Evolutionary conservation across 441 rosid genomes (phyloP).

Genomic region (Corymbia calophylla): DNA sequence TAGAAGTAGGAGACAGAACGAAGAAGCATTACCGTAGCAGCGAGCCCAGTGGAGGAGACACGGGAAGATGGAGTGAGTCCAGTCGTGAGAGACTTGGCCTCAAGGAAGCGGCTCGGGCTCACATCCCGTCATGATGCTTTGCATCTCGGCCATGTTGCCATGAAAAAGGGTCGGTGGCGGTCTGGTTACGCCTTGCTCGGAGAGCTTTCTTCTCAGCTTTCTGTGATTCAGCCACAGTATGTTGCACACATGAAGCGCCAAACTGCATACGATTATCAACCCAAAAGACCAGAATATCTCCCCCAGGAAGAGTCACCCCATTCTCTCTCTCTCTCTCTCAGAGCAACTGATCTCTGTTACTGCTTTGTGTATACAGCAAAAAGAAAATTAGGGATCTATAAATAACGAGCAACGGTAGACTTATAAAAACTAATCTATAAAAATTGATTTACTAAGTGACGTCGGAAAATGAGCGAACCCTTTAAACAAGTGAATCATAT

Average conservation of each 20-base stretch:
- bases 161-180: background rate
- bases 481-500: background rate
- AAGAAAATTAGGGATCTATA: too few species aligned
- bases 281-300: background rate
- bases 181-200: background rate
- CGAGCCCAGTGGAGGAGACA: constrained; percentile 12
- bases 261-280: background rate
- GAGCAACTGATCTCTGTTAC: background rate
- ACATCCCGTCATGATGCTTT: background rate
- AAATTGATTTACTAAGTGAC: background rate
- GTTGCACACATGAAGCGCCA: background rate
- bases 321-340: background rate
- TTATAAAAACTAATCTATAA: too few species aligned
- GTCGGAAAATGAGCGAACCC: background rate
- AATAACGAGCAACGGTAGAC: background rate
- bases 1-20: background rate
- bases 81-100: background rate
- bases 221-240: background rate
- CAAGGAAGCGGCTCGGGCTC: background rate
- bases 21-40: background rate
- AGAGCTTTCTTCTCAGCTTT: background rate
- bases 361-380: background rate
- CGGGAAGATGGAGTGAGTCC: constrained; percentile 5
- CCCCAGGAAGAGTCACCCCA: background rate
- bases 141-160: background rate